phyloP scores from a whole-genome alignment of 179 eudicot genomes.

The Camellia oleifera region DNA sequence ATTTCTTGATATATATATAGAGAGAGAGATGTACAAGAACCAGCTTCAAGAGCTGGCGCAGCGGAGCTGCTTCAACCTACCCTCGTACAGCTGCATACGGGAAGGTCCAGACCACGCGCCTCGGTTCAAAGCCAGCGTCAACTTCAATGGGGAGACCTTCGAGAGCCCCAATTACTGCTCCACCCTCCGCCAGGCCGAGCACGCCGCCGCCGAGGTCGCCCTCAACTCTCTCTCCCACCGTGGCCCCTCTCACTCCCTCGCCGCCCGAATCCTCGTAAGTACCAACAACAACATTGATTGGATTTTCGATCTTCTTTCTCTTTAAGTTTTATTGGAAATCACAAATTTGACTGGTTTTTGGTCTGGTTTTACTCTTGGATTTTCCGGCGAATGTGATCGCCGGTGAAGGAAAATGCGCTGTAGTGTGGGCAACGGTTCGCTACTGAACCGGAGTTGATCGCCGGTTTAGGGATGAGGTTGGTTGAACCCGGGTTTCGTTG shows the following conservation, averaged over 20 bases:
- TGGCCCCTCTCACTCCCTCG: conserved; percentile 37
- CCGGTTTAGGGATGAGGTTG: not conserved
- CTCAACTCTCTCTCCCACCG: conserved; percentile 39
- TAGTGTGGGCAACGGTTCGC: not conserved
- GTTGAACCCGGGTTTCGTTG: not conserved
- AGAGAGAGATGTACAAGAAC: conserved; percentile 41
- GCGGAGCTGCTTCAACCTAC: conserved; percentile 52
- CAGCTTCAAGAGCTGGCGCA: conserved; percentile 59
- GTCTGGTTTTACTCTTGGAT: not conserved
- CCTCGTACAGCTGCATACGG: conserved; percentile 38
- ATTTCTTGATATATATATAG: not conserved
- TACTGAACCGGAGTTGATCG: not conserved
- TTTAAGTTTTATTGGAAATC: not conserved
- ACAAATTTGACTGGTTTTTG: not conserved
- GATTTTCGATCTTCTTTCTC: not conserved
- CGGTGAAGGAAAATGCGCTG: not conserved
- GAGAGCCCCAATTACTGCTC: conserved; percentile 41
- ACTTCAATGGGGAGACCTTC: conserved; percentile 43
- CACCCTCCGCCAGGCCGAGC: conserved; percentile 51
- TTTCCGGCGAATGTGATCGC: not conserved
- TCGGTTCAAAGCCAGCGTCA: conserved; percentile 41
- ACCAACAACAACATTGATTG: too few species aligned
- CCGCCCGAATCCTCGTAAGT: conserved; percentile 45
- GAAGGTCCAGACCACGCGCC: conserved; percentile 58
- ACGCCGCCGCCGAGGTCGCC: conserved; percentile 49